Evolutionary conservation across 2,329 filamentous ascomycete genomes (phyloP), one percentile per base, ranked within the genome.

Genomic region (Eutypa lata): DNA sequence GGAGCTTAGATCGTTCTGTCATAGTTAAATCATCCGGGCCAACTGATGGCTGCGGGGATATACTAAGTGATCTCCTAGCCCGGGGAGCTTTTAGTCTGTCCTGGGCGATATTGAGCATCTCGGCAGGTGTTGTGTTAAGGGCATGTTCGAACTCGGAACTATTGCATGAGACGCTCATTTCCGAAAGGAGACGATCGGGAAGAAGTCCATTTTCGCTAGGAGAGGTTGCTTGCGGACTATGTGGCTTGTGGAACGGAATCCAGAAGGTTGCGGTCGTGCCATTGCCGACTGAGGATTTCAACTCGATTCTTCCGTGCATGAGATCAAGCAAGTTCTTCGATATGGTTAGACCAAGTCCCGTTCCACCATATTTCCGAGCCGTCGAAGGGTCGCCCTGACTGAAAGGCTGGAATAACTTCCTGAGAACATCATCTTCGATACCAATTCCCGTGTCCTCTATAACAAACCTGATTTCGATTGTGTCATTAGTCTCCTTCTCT

Each of bases 371-470:
- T n/a, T 84, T 80, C 50, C 89, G 77, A 18, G 89, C 88, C 0
- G 89, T 92, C 3, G 88, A 91, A 1, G 88, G 84, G 64, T 93
- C 90, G 4, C 89, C 89, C 68, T 94, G 90, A 55, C 85, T 89
- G 68, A 93, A 94, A 0, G 90, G 89, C 58, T 87, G 86, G 71
- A 93, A 94, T 1, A 93, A 75, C 37, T 81, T 81, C 62, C 84
- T 85, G 18, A 84, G 80, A 5, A 91, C 87, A 52, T 90, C 86
- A 47, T 91, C 86, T 57, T 91, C 87, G 31, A 93, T 92, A 3
- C 89, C 89, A 48, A 93, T 91, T 0, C 90, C 89, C 0, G 87
- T 90, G 59, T 94, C 90, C 66, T 89, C 82, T 6, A 94, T 80
- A 0, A 81, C 80, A 61, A 93, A 92, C 48, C 82, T 83, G 42